Percentiles rank a stretch among this genome's conserved stretches.
Conservation (phyloP, 2,329 filamentous ascomycete genomes). For the Aspergillus unguis region DNA sequence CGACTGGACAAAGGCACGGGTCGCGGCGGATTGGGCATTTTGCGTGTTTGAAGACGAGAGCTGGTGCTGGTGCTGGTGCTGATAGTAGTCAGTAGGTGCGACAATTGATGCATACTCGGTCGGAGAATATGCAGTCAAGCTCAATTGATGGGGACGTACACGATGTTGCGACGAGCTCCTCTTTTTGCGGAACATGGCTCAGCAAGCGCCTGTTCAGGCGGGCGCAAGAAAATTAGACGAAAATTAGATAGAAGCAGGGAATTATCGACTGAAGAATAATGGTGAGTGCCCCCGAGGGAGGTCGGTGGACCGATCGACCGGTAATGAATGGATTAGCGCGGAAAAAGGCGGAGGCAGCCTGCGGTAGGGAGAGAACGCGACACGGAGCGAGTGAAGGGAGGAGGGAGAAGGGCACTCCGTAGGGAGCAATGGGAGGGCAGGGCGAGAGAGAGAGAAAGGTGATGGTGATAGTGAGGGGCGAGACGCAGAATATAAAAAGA, state of each 20-base stretch:
- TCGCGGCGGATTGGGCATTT: slow-evolving; percentile 74
- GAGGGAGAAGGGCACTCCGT: background rate
- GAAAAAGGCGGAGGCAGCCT: slow-evolving; percentile 8
- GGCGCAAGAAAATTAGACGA: slow-evolving; percentile 7
- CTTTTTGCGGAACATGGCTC: slow-evolving; percentile 41
- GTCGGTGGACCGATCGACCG: slow-evolving; percentile 4
- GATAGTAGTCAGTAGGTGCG: slow-evolving; percentile 12
- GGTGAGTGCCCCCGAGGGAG: background rate
- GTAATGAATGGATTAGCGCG: slow-evolving; percentile 1
- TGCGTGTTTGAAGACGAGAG: slow-evolving; percentile 63
- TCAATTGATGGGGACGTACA: slow-evolving; percentile 21
- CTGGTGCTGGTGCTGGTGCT: slow-evolving; percentile 39
- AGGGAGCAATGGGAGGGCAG: background rate
- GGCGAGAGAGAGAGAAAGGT: background rate
- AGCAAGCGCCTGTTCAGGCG: slow-evolving; percentile 12
- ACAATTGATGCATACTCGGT: background rate
- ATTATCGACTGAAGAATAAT: slow-evolving; percentile 1
- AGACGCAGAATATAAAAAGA: slow-evolving; percentile 5
- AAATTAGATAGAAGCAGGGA: background rate
- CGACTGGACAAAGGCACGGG: slow-evolving; percentile 72
- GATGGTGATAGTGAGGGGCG: slow-evolving; percentile 2
- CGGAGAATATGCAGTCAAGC: background rate
- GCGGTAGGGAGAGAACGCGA: slow-evolving; percentile 8
- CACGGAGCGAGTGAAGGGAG: background rate
- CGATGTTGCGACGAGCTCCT: slow-evolving; percentile 43